These are phyloP conservation scores for Neocatenulostroma microsporum DNA, from an alignment of 2,329 filamentous ascomycete genomes.

Conservation along the genomic window DNA sequence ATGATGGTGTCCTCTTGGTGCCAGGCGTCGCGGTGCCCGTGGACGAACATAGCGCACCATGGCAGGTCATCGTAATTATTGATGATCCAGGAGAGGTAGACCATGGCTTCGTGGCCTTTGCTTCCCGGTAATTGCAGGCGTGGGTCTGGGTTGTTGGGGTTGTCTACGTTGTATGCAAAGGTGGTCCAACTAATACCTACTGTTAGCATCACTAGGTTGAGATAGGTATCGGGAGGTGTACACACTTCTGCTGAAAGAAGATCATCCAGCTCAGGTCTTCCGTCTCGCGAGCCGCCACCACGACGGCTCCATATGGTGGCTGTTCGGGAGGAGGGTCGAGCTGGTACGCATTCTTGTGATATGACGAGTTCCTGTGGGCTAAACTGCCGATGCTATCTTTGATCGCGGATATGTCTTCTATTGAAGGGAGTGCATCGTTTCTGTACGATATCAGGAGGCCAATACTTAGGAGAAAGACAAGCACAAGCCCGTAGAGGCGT, in stretches of 20 bases:
- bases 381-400: neutral
- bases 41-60: conserved; percentile 34
- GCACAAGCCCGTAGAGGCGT: neutral
- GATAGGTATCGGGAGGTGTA: neutral
- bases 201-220: neutral
- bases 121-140: conserved; percentile 37
- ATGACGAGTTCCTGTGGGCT: neutral
- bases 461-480: neutral
- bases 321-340: conserved; percentile 10
- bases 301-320: conserved; percentile 15
- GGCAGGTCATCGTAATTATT: conserved; percentile 39
- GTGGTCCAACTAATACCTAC: conserved; percentile 11
- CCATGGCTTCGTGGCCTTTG: conserved; percentile 43
- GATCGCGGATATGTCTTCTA: neutral
- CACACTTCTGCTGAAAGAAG: conserved; percentile 9
- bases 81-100: conserved; percentile 39
- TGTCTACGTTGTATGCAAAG: conserved; percentile 34
- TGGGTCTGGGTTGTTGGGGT: conserved; percentile 22
- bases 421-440: neutral
- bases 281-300: conserved; percentile 9
- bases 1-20: conserved; percentile 15
- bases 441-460: neutral
- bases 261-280: conserved; percentile 13
- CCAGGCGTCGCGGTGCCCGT: conserved; percentile 14
- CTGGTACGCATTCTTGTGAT: conserved; percentile 1